A percentile compares a stretch with the other conserved stretches of the same genome.
These are phyloP conservation scores for Ambrosiella cleistominuta DNA, from an alignment of 2,329 filamentous ascomycete species.

Conservation along the genomic window DNA sequence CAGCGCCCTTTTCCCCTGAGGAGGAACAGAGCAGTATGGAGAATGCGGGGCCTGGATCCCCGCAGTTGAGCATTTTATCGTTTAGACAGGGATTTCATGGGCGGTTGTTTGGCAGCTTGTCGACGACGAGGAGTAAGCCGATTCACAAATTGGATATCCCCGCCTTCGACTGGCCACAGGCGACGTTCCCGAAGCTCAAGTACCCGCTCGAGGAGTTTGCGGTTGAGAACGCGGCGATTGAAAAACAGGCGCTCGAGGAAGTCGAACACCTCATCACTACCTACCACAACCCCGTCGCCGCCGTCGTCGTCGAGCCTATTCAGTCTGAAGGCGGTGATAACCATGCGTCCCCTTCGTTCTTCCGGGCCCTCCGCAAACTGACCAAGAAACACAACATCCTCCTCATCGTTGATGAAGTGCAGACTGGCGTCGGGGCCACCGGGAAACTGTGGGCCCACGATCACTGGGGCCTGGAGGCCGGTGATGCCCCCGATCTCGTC, in stretches of 20 bases:
- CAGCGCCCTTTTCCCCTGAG: constrained; percentile 52
- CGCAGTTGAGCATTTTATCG: constrained; percentile 58
- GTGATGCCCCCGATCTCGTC: constrained; percentile 63
- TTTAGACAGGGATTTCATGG: constrained; percentile 69
- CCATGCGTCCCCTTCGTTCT: constrained; percentile 63
- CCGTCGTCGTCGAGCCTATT: constrained; percentile 61
- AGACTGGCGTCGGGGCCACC: constrained; percentile 70
- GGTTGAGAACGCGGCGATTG: constrained; percentile 53
- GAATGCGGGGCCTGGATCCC: constrained; percentile 56
- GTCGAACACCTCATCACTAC: constrained; percentile 53
- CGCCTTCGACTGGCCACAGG: constrained; percentile 76
- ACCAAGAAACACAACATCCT: constrained; percentile 53
- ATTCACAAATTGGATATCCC: constrained; percentile 79
- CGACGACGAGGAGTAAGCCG: constrained; percentile 64
- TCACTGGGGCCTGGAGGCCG: constrained; percentile 49
- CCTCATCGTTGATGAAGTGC: constrained; percentile 70
- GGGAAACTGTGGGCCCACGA: constrained; percentile 80
- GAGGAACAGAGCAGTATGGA: constrained; percentile 52
- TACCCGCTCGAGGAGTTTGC: constrained; percentile 57
- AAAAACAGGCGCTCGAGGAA: constrained; percentile 54
- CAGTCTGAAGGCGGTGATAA: constrained; percentile 75
- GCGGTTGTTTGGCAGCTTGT: constrained; percentile 60
- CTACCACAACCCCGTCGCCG: constrained; percentile 51
- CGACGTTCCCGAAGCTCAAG: constrained; percentile 59
- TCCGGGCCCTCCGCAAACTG: constrained; percentile 54